phyloP scores from a whole-genome alignment of 164 flowering plant genomes.

The Tinospora cordifolia region DNA sequence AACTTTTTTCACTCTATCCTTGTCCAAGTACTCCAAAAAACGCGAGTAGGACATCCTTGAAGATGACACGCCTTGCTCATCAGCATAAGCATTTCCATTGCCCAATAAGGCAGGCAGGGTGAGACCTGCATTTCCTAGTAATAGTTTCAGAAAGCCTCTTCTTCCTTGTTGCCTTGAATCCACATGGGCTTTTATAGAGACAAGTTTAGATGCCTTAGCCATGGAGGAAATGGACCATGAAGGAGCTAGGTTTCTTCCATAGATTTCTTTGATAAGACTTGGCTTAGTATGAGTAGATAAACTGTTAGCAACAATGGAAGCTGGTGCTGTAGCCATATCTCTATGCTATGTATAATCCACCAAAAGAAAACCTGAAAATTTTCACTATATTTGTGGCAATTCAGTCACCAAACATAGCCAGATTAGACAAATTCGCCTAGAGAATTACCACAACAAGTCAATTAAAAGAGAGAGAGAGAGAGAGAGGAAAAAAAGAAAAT shows the following conservation, averaged over 20 bases:
- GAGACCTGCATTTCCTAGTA: slow-evolving; percentile 73
- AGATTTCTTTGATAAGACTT: slow-evolving; percentile 35
- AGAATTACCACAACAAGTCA: no score
- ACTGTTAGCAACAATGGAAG: slow-evolving; percentile 58
- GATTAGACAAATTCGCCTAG: not conserved
- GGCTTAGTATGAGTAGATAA: slow-evolving; percentile 38
- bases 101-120: slow-evolving; percentile 47
- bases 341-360: slow-evolving; percentile 7
- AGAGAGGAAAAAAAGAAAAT: not conserved
- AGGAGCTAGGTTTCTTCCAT: slow-evolving; percentile 33
- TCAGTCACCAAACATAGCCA: not conserved
- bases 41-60: slow-evolving; percentile 95
- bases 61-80: slow-evolving; percentile 91
- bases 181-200: slow-evolving; percentile 46
- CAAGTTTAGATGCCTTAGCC: slow-evolving; percentile 31
- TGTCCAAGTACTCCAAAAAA: slow-evolving; percentile 80
- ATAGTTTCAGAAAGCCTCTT: slow-evolving; percentile 62
- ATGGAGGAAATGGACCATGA: slow-evolving; percentile 32
- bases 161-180: slow-evolving; percentile 54
- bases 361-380: not conserved
- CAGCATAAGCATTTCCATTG: slow-evolving; percentile 65
- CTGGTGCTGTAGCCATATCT: slow-evolving; percentile 72
- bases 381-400: not conserved
- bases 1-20: slow-evolving; percentile 70
- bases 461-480: no score